phyloP scores from a whole-genome alignment of 768 basidiomycete species.

The Lactarius tabidus region DNA sequence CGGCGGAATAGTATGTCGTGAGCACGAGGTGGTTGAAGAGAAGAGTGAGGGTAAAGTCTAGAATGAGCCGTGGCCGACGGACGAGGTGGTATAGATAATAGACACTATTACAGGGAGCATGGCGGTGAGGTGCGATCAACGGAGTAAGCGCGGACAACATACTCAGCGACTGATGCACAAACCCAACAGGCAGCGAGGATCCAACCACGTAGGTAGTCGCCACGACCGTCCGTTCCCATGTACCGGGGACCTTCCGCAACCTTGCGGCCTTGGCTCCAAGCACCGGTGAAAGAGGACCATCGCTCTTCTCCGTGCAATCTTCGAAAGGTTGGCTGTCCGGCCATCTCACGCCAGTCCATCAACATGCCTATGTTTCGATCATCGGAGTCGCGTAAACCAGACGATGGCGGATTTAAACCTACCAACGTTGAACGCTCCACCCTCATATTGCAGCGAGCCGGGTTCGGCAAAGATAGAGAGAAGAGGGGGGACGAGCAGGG shows the following conservation, averaged over 20 bases:
- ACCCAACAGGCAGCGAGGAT: conserved; percentile 87
- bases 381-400: conserved; percentile 9
- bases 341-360: conserved; percentile 98
- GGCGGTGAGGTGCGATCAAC: conserved; percentile 14
- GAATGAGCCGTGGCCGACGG: conserved; percentile 87
- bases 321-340: conserved; percentile 73
- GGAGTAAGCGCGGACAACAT: conserved; percentile 36
- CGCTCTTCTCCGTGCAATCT: conserved; percentile 58
- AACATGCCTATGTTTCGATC: conserved; percentile 58
- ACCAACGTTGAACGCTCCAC: conserved; percentile 79
- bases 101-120: conserved; percentile 40
- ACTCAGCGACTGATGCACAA: conserved; percentile 80
- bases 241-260: conserved; percentile 55
- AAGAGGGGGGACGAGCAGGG: conserved; percentile 75
- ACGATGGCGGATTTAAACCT: conserved; percentile 29
- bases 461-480: conserved; percentile 71
- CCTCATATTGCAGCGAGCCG: conserved; percentile 66
- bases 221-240: conserved; percentile 61
- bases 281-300: conserved; percentile 65
- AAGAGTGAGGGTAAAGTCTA: conserved; percentile 91
- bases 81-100: conserved; percentile 85
- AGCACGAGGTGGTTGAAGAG: conserved; percentile 89
- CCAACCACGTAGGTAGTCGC: conserved; percentile 85
- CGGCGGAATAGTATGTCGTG: conserved; percentile 86
- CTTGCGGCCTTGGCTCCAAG: conserved; percentile 77